A percentile compares a stretch with the other conserved stretches of the same genome.
Conservation (phyloP, 176 grass and related monocot species). For the Phragmites australis region DNA sequence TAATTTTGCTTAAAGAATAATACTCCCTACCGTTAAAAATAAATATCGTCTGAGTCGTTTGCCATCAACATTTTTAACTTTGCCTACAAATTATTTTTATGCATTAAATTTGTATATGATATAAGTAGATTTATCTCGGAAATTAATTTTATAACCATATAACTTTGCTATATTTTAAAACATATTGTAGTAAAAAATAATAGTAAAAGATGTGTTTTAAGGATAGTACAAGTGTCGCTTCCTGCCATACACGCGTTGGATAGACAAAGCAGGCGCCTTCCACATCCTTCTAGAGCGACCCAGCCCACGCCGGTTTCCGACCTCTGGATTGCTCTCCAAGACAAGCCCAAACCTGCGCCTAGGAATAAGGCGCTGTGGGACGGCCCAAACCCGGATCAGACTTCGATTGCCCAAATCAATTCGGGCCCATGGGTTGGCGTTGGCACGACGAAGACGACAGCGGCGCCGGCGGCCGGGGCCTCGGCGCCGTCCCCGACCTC, state of each 20-base stretch:
- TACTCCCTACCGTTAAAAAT: no score
- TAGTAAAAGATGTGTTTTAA: no score
- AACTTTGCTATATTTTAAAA: no score
- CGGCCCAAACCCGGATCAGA: conserved; percentile 3
- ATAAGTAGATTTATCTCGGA: no score
- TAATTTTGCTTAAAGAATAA: no score
- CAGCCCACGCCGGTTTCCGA: not conserved
- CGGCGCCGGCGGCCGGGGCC: conserved; percentile 34
- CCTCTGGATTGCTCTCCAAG: conserved; percentile 45
- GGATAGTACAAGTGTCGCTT: no score
- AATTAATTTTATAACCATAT: no score
- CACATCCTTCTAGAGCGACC: conserved; percentile 25
- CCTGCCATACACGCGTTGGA: not conserved
- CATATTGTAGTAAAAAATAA: no score
- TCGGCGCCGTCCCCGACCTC: conserved; percentile 34
- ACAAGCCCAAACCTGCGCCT: not conserved
- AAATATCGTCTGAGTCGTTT: no score
- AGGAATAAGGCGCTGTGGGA: not conserved
- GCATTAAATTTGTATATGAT: no score
- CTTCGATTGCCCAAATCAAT: conserved; percentile 17
- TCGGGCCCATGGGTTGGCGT: conserved; percentile 60
- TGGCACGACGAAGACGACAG: conserved; percentile 53
- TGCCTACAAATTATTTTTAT: no score
- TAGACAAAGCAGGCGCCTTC: not conserved
- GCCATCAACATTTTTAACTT: no score